phyloP scores from a whole-genome alignment of 768 basidiomycete species.

The Lepiota venenata region DNA sequence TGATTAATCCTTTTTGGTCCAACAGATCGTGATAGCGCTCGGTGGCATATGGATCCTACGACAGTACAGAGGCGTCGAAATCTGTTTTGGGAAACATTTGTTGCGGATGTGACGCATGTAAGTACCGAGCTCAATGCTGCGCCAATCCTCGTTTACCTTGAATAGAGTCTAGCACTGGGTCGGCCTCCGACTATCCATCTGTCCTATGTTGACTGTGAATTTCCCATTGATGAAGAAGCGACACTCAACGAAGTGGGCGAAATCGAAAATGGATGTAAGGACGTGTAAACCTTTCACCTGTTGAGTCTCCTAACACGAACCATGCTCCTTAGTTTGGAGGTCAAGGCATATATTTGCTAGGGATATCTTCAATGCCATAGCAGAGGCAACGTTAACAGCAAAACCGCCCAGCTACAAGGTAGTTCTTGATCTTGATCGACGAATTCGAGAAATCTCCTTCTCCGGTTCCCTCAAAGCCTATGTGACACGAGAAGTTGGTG shows the following conservation, averaged over 20 bases:
- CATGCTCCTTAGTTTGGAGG: slow-evolving; percentile 43
- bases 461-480: slow-evolving; percentile 46
- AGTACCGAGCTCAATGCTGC: slow-evolving; percentile 13
- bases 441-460: slow-evolving; percentile 44
- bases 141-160: neutral
- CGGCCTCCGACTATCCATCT: slow-evolving; percentile 57
- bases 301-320: neutral
- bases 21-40: slow-evolving; percentile 67
- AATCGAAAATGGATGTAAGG: slow-evolving; percentile 48
- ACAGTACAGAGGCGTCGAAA: slow-evolving; percentile 58
- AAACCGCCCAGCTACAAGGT: slow-evolving; percentile 42
- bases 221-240: slow-evolving; percentile 53
- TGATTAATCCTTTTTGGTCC: neutral
- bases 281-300: neutral
- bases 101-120: slow-evolving; percentile 55
- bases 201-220: slow-evolving; percentile 61
- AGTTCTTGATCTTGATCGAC: slow-evolving; percentile 48
- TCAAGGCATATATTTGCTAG: slow-evolving; percentile 52
- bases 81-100: slow-evolving; percentile 70
- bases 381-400: slow-evolving; percentile 46
- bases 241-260: slow-evolving; percentile 40
- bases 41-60: slow-evolving; percentile 60
- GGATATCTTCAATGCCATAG: slow-evolving; percentile 46
- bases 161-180: slow-evolving; percentile 53
- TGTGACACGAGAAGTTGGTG: slow-evolving; percentile 39